Percentiles rank a stretch among this genome's conserved stretches.
Conservation (phyloP, 495 filamentous ascomycete species). For the Penicillium macrosclerotiorum region DNA sequence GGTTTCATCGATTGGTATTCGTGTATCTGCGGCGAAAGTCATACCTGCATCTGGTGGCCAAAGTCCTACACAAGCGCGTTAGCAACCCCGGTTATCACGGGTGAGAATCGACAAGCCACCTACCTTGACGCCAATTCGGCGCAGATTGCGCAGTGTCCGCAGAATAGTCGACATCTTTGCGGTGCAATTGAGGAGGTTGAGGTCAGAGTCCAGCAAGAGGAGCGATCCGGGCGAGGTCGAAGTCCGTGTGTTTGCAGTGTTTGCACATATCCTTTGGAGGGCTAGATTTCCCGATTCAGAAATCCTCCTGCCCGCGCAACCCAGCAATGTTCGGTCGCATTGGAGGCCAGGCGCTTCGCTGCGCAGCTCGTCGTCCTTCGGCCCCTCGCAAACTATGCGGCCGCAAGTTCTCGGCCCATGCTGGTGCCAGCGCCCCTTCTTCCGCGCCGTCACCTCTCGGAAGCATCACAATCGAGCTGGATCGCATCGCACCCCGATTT, state of each 20-base stretch:
- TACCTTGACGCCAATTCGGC: conserved; percentile 85
- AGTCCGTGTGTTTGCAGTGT: conserved; percentile 37
- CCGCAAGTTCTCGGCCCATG: conserved; percentile 43
- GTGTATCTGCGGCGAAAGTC: conserved; percentile 18
- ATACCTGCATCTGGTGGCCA: conserved; percentile 89
- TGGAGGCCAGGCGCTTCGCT: conserved; percentile 38
- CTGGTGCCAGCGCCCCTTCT: conserved; percentile 22
- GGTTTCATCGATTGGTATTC: conserved; percentile 4
- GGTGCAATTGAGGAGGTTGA: conserved; percentile 22
- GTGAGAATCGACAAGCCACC: conserved; percentile 9
- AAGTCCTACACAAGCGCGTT: conserved; percentile 62
- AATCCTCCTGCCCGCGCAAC: conserved; percentile 7
- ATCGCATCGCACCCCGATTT: conserved; percentile 86
- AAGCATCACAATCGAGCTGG: conserved; percentile 74
- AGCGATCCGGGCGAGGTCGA: conserved; percentile 24
- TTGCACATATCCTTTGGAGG: conserved; percentile 31
- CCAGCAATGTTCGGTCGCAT: conserved; percentile 41
- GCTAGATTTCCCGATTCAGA: conserved; percentile 25
- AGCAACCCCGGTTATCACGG: conserved; percentile 17
- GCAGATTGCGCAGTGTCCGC: conserved; percentile 81
- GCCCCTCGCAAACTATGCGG: conserved; percentile 30
- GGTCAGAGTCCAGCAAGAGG: conserved; percentile 9
- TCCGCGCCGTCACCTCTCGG: conserved; percentile 41
- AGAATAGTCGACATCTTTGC: conserved; percentile 84
- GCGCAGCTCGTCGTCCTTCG: conserved; percentile 29